phyloP scores from a whole-genome alignment of 371 early-diverging fungal genomes.

The Umbelopsis sp. region DNA sequence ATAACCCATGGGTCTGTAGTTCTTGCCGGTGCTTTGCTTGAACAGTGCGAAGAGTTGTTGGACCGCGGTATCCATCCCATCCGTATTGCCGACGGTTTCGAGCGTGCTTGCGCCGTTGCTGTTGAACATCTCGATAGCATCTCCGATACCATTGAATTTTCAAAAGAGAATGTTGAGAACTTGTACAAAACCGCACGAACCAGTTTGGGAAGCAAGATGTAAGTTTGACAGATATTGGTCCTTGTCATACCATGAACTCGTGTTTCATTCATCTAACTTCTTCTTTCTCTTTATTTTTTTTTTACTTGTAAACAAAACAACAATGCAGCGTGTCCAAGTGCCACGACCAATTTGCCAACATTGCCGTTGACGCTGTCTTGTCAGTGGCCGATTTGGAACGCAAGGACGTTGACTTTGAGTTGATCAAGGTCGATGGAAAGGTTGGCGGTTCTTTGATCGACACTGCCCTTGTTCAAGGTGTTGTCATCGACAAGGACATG shows the following conservation, averaged over 20 bases:
- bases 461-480: constrained; percentile 95
- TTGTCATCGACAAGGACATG: constrained; percentile 99
- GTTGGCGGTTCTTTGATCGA: constrained; percentile 96
- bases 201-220: constrained; percentile 98
- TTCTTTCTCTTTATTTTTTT: background rate
- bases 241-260: background rate
- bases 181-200: constrained; percentile 98
- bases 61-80: constrained; percentile 99
- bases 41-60: constrained; percentile 95
- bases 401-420: constrained; percentile 99
- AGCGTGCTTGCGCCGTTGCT: constrained; percentile 94
- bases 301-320: too few relatives aligned
- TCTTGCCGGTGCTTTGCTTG: constrained; percentile 97
- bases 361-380: constrained; percentile 98
- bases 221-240: constrained; percentile 28
- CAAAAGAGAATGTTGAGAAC: constrained; percentile 79
- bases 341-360: constrained; percentile 96
- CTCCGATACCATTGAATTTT: constrained; percentile 90
- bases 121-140: constrained; percentile 90
- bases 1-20: constrained; percentile 55
- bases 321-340: constrained; percentile 88
- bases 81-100: constrained; percentile 98
- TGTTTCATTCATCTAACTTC: background rate
- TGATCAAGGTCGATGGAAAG: constrained; percentile 99
- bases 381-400: constrained; percentile 98